phyloP scores from a whole-genome alignment of 202 grass and related monocot genomes.

The Cymbopogon flexuosus region DNA sequence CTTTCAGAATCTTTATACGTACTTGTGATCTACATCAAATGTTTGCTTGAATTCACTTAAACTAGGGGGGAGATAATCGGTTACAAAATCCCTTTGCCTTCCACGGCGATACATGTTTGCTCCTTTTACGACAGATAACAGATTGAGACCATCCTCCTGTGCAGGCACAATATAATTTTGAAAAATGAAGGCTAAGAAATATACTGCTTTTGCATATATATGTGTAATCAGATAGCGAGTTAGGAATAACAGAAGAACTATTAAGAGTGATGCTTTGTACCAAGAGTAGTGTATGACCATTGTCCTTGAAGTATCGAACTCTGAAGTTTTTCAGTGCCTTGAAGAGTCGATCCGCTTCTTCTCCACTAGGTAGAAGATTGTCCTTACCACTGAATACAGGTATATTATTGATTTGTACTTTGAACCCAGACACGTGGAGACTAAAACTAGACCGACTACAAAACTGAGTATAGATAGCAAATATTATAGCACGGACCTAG shows the following conservation, averaged over 20 bases:
- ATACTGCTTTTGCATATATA: neutral
- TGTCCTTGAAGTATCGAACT: conserved; percentile 89
- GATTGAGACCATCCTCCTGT: conserved; percentile 83
- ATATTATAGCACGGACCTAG: conserved; percentile 45
- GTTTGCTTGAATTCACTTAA: conserved; percentile 72
- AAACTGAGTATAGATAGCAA: neutral
- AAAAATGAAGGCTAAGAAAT: neutral
- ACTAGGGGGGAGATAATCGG: conserved; percentile 70
- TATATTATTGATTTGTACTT: conserved; percentile 15
- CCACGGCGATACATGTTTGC: conserved; percentile 63
- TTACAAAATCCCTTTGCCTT: conserved; percentile 54
- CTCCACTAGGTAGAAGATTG: conserved; percentile 78
- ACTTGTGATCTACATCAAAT: conserved; percentile 60
- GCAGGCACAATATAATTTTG: neutral
- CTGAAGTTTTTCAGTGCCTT: conserved; percentile 70
- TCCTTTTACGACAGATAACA: conserved; percentile 77
- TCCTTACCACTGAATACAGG: conserved; percentile 66
- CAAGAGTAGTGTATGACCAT: conserved; percentile 83
- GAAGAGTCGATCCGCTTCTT: conserved; percentile 78
- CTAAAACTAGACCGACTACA: neutral
- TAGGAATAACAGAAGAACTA: neutral
- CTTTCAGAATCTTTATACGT: conserved; percentile 3
- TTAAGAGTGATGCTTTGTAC: conserved; percentile 28
- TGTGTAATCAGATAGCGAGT: neutral
- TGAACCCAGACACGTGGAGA: conserved; percentile 2